Evolutionary conservation across 2,329 filamentous ascomycete genomes (phyloP), one percentile per base, ranked within the genome.

Genomic region (Pyrenophora graminea): DNA sequence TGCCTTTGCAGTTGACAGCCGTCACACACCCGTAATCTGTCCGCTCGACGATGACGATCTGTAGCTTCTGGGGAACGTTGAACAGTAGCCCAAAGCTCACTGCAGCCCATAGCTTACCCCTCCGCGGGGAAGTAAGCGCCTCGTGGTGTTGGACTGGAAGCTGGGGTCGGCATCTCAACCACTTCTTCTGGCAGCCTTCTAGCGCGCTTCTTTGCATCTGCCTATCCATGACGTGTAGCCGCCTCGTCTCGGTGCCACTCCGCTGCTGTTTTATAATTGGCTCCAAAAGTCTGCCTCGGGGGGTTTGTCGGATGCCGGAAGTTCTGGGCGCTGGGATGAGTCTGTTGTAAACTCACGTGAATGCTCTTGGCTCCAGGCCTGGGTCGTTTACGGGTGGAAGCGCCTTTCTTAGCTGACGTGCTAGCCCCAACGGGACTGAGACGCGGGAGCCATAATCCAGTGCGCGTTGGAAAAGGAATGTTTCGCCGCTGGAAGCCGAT

Each of bases 121-220:
- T 39, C 42, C 45, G 36, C 43, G 44, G 41, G 44, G 39, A 7
- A 19, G 53, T 32, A n/a, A 30, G 27, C 27, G 27, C 10, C 27
- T 10, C 25, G 2, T 30, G 27, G 27, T 30, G 27, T 30, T 30
- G 17, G 32, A 36, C 21, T 36, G 31, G 27, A 47, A 40, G 33
- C 48, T 39, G 38, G 48, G 38, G 32, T 32, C 25, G 17, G 27
- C 46, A 23, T 33, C 56, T 57, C 59, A 62, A 60, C 56, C 45
- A 41, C 33, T 6, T 17, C 30, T 63, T 65, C 62, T 62, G 63
- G 58, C 30, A 21, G 3, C 3, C 54, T 65, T 65, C 62, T 62
- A 65, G 57, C 54, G 45, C 39, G 37, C 53, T 66, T 64, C 61
- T 43, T 21, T 55, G 58, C 56, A 59, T 49, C 21, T 17, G 13